Evolutionary conservation across 495 filamentous ascomycete species (phyloP), one percentile per base, ranked within the genome.

Genomic region (Aspergillus cristatus): DNA sequence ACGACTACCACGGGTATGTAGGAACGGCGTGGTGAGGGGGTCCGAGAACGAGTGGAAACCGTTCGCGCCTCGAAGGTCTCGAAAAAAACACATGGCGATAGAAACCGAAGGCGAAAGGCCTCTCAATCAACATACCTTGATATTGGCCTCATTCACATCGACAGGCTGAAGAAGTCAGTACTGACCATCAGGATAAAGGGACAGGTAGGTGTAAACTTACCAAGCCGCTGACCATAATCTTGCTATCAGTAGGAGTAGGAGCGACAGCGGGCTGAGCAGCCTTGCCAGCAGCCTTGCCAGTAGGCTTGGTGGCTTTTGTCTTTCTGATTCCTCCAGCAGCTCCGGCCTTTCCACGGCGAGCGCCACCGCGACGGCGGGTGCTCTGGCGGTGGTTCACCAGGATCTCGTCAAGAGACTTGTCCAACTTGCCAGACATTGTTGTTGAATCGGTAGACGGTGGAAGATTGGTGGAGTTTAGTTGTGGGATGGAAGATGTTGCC

Each of bases 61-160:
- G 49, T 46, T 53, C 55, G 55, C 60, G 58, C 50, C 56, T 61
- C 68, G 53, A 57, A 54, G 47, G 53, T 61, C 53, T 65, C 55
- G 58, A 67, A 52, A 68, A 54, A 53, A 51, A 62, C 50, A 63
- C 53, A 65, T 57, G 67, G 63, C 73, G 67, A 70, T 61, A 57
- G 59, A 66, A 67, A 63, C 64, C 71, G 60, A 73, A 70, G 59
- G 65, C 59, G 63, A 54, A 26, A 57, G 65, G 63, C 67, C 72
- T 74, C 58, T 71, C 61, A 58, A 65, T 82, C 78, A 86, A 97
- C 91, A 88, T 98, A 98, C 91, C 93, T 97, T 96, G 71, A 98
- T 88, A 78, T 86, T 84, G 62, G 57, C 67, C 71, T 96, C 91
- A 68, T 75, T 82, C 62, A 98, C 86, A 81, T 98, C 91, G 67